Base-by-base conservation (phyloP, 768 basidiomycete genomes). In the Naematelia encephala region DNA sequence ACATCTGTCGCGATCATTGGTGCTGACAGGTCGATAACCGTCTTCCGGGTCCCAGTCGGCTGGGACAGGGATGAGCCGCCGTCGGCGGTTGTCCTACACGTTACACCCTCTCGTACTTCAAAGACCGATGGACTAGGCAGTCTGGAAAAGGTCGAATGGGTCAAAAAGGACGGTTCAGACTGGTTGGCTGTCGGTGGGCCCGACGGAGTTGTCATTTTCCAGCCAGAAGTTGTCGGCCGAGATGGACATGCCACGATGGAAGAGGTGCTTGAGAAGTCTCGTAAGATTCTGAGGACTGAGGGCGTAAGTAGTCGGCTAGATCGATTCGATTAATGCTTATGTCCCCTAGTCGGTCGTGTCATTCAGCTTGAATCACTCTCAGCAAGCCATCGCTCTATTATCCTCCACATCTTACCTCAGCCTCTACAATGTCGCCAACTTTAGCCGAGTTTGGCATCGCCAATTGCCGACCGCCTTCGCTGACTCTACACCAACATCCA, bases 321-420 rank as follows among this genome's bases (percentile, higher is more conserved):
- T 49, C 11, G 19, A 53, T n/a, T 5, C 23, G 43, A 23, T 39
- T 22, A 51, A 23, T 34, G 54, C 54, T 53, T 34, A 62, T 53
- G 34, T 22, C 28, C 22, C 25, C 46, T 44, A 73, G 72, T 2
- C 43, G 2, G 21, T 66, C 14, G 63, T 61, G 26, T 57, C 59
- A 12, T 73, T 73, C 63, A 64, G 65, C 42, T 39, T 73, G 29
- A 73, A 73, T 27, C 55, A 55, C 5, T 30, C 69, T 11, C 69
- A 73, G 29, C 65, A 67, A 59, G 72, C 67, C 14, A 60, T 73
- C 22, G 71, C 56, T 25, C 30, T 73, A 11, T 30, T 73, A 2
- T 68, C 69, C 2, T 25, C 34, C 2, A 52, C 29, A 1, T 51
- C 47, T 16, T 50, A 57, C 2, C 54, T 66, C 23, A 66, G 64